These are phyloP conservation scores for Alopecurus myosuroides DNA, from an alignment of 176 grass and related monocot genomes.

Conservation along the genomic window DNA sequence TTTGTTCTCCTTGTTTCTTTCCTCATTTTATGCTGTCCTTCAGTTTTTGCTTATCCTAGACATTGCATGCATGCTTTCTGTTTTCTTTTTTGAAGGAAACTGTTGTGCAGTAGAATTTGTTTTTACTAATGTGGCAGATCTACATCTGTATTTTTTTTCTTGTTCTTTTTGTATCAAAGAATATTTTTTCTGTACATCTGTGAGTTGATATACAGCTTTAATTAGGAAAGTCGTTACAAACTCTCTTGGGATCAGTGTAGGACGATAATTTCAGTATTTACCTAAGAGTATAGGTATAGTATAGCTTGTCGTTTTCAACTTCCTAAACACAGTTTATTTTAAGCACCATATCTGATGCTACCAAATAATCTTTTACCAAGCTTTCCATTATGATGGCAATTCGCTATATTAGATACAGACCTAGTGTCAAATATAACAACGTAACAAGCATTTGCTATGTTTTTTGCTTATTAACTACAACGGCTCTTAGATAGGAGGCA, in stretches of 20 bases:
- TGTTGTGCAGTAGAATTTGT: not conserved
- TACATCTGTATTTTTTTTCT: not conserved
- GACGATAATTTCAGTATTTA: not conserved
- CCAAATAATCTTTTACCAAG: not conserved
- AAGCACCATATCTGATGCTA: not conserved
- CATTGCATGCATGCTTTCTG: not conserved
- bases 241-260: not conserved
- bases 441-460: not conserved
- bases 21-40: constrained; percentile 20
- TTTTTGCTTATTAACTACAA: not conserved
- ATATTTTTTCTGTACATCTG: not conserved
- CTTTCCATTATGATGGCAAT: not conserved
- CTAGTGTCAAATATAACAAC: too few species aligned
- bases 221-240: not conserved
- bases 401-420: not conserved
- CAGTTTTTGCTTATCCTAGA: not conserved
- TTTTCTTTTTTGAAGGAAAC: not conserved
- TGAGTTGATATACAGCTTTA: not conserved
- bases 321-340: not conserved
- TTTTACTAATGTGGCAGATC: not conserved
- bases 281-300: not conserved
- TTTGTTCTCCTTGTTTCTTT: not conserved
- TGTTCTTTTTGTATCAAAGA: not conserved
- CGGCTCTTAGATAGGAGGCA: not conserved
- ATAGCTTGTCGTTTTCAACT: not conserved